phyloP scores from a whole-genome alignment of 1,139 yeast genomes.

The Suhomyces coccinellae region DNA sequence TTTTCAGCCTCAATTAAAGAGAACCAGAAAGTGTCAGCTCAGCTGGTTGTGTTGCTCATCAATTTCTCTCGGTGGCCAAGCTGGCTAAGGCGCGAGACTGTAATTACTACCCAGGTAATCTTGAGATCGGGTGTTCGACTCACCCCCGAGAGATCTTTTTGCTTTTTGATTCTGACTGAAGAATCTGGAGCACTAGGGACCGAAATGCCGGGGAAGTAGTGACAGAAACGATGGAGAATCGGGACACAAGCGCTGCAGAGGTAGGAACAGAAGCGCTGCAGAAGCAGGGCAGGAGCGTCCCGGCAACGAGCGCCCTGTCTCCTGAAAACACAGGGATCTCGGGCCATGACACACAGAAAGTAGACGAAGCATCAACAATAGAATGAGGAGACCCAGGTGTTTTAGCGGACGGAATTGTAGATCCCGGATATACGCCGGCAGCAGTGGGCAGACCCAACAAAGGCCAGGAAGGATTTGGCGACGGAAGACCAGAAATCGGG shows the following conservation, averaged over 20 bases:
- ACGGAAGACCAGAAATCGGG: not conserved
- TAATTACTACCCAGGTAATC: slow-evolving; percentile 54
- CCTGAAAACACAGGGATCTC: not conserved
- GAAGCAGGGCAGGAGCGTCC: not conserved
- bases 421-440: not conserved
- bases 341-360: not conserved
- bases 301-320: not conserved
- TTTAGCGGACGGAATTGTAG: not conserved
- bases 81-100: slow-evolving; percentile 84
- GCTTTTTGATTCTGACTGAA: slow-evolving; percentile 30
- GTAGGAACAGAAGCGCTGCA: too few relatives aligned
- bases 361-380: not conserved
- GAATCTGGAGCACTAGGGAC: not conserved
- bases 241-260: too few relatives aligned
- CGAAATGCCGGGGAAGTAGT: too few relatives aligned
- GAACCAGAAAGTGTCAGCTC: not conserved
- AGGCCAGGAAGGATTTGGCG: not conserved
- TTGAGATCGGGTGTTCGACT: slow-evolving; percentile 86
- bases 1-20: not conserved
- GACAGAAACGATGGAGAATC: too few relatives aligned
- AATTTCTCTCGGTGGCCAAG: slow-evolving; percentile 69
- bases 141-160: slow-evolving; percentile 69
- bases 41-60: too few relatives aligned
- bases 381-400: not conserved
- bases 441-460: not conserved